Evolutionary conservation across 2,329 filamentous ascomycete species (phyloP), one percentile per base, ranked within the genome.

Genomic region (Hypomyces perniciosus): DNA sequence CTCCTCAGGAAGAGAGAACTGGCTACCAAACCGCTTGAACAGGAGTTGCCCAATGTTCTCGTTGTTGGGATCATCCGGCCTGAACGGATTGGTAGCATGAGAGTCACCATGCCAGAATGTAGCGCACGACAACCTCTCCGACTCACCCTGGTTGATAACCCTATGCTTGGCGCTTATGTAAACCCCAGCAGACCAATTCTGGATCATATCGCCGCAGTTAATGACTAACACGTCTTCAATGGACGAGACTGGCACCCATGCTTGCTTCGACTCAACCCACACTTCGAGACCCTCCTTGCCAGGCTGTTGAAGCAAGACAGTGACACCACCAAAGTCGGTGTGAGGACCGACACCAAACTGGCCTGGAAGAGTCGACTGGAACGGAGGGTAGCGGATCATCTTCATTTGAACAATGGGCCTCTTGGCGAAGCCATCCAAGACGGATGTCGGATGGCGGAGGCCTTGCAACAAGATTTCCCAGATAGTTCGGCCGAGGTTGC

Each of bases 201-300:
- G 56, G 51, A 71, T 57, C 61, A 70, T 63, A 46, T 71, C 67
- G 4, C 68, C 68, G 27, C 67, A 62, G 44, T 72, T 71, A 49
- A 70, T 66, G 6, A 71, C 66, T 43, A 64, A 70, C 5, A 60
- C 59, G 30, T 62, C 57, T 52, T 62, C 57, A 34, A 62, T 58
- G 2, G 62, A 61, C 1, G 64, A 61, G 1, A 70, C 65, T 0
- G 57, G 53, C 8, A 66, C 56, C 64, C 63, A 67, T 5, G 57
- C 57, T 53, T 61, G 54, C 1, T 50, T 56, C 5, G 52, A 51
- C 6, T 58, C 58, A 30, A 61, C 56, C 59, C 58, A 65, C 2
- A 66, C 61, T 34, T 66, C 58, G 1, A 66, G 56, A 1, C 62
- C 64, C 31, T 62, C 56, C 2, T 52, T 62, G 48, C 58, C 58